Conservation (phyloP, 2,329 filamentous ascomycete genomes). For the Tolypocladium ophioglossoides region DNA sequence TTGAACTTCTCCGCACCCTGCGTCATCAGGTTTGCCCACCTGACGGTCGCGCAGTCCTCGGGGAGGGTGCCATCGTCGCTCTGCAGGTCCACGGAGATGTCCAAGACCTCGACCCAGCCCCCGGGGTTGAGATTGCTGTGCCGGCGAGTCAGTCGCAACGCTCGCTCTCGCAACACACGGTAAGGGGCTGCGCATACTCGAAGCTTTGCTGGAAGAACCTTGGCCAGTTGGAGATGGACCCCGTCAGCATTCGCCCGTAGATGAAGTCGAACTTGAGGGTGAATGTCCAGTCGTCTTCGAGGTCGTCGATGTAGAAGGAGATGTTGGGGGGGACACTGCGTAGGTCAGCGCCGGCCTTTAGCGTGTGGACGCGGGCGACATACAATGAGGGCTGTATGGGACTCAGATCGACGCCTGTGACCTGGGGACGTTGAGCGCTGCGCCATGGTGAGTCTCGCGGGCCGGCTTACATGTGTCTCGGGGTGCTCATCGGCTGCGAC, state of each 20-base stretch:
- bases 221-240: constrained; percentile 22
- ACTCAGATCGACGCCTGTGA: constrained; percentile 30
- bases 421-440: constrained; percentile 4
- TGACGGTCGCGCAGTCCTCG: constrained; percentile 14
- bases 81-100: constrained; percentile 25
- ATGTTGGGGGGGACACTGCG: constrained; percentile 36
- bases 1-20: constrained; percentile 18
- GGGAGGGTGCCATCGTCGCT: constrained; percentile 31
- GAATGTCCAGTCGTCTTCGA: constrained; percentile 29
- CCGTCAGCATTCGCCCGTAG: constrained; percentile 27
- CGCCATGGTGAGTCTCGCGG: rapidly evolving
- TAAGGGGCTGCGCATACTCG: constrained; percentile 13
- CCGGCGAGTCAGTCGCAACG: neutral
- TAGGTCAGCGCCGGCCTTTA: neutral
- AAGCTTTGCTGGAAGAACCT: constrained; percentile 25
- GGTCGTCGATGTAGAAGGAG: constrained; percentile 33
- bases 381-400: constrained; percentile 29
- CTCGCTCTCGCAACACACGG: too few relatives aligned
- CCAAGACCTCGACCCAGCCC: constrained; percentile 32
- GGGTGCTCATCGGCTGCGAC: constrained; percentile 18
- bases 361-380: neutral
- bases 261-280: constrained; percentile 29
- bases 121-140: constrained; percentile 25
- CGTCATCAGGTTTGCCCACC: constrained; percentile 18
- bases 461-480: constrained; percentile 12